A percentile compares a stretch with the other conserved stretches of the same genome.
phyloP scores from a whole-genome alignment of 1,139 yeast genomes.

The Meyerozyma athensensis region DNA sequence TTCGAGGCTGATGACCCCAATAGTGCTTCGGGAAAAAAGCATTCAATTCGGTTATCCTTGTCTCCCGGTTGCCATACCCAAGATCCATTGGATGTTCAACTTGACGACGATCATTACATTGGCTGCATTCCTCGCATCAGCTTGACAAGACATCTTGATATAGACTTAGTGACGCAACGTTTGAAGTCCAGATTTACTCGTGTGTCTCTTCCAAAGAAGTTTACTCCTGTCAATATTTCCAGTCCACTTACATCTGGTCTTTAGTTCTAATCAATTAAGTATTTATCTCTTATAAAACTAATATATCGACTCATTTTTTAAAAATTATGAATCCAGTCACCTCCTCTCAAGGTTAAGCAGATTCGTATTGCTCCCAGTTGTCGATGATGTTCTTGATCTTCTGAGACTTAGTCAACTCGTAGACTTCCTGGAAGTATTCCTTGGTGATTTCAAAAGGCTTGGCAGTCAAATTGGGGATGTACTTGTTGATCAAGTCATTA shows the following conservation, averaged over 20 bases:
- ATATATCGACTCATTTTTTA: no score
- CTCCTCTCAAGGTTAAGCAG: constrained; percentile 27
- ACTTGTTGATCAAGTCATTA: constrained; percentile 85
- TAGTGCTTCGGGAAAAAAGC: constrained; percentile 63
- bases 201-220: constrained; percentile 85
- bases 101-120: constrained; percentile 94
- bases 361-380: constrained; percentile 87
- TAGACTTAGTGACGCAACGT: constrained; percentile 82
- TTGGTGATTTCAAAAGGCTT: constrained; percentile 93
- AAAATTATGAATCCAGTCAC: background rate
- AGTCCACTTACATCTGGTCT: constrained; percentile 46
- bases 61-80: constrained; percentile 99
- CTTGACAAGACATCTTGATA: constrained; percentile 87
- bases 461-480: constrained; percentile 98
- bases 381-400: constrained; percentile 86
- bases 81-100: constrained; percentile 93
- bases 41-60: constrained; percentile 79
- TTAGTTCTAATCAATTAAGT: constrained; percentile 16
- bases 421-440: constrained; percentile 95
- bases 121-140: constrained; percentile 91
- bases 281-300: no score
- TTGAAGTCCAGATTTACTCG: constrained; percentile 78
- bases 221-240: constrained; percentile 83
- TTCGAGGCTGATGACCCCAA: constrained; percentile 74
- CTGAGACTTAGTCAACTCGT: constrained; percentile 83